Evolutionary conservation across 345 rosid genomes (phyloP).

Genomic region (Camelina neglecta): DNA sequence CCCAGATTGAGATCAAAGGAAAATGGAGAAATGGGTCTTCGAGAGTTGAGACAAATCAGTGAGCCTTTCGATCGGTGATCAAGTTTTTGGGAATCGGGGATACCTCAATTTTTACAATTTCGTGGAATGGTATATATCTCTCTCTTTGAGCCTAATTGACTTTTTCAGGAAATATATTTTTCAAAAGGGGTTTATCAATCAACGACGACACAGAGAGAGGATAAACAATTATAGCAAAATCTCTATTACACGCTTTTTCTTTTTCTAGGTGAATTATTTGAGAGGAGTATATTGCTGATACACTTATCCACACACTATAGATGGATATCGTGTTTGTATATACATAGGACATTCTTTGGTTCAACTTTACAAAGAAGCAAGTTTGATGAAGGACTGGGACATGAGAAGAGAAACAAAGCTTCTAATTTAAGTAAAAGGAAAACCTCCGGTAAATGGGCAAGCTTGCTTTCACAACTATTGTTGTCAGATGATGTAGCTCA

Average conservation of each 20-base stretch:
- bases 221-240: neutral
- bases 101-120: neutral
- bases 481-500: neutral
- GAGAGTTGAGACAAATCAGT: neutral
- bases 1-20: slow-evolving; percentile 41
- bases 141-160: neutral
- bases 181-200: slow-evolving; percentile 5
- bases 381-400: neutral
- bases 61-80: slow-evolving; percentile 17
- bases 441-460: neutral
- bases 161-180: neutral
- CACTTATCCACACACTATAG: neutral
- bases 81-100: neutral
- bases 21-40: slow-evolving; percentile 32
- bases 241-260: neutral
- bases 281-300: neutral
- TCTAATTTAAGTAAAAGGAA: too few species aligned
- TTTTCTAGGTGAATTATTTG: neutral
- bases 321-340: neutral
- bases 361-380: neutral
- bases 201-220: neutral
- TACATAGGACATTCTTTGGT: too few species aligned
- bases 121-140: neutral
- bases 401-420: neutral
- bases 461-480: neutral